These are phyloP conservation scores for Chlorella sp. DNA, from an alignment of 139 green algal genomes.

Conservation along the genomic window DNA sequence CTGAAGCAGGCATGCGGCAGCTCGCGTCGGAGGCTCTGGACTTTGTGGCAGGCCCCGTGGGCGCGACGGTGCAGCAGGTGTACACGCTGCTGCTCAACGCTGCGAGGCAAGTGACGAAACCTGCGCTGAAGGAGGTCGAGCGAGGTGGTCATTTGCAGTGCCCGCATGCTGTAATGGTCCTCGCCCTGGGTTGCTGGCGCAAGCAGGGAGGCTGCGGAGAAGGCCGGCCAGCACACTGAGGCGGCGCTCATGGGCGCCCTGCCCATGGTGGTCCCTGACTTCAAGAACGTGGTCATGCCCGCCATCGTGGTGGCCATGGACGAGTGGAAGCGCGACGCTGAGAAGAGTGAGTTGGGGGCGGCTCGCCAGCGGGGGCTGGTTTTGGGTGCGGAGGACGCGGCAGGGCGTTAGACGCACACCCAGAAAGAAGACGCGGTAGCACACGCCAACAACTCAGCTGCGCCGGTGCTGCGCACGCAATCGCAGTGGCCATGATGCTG, in stretches of 20 bases:
- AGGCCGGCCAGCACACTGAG: slow-evolving; percentile 53
- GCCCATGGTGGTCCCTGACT: slow-evolving; percentile 67
- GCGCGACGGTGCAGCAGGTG: slow-evolving; percentile 55
- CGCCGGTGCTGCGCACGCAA: background rate
- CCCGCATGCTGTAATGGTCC: too few species aligned
- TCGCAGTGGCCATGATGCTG: slow-evolving; percentile 71
- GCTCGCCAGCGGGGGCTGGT: too few species aligned
- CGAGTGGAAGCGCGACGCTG: slow-evolving; percentile 62
- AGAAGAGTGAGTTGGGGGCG: slow-evolving; percentile 44
- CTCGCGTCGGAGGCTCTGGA: slow-evolving; percentile 65
- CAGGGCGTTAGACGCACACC: too few species aligned
- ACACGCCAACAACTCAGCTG: too few species aligned
- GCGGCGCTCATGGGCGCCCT: slow-evolving; percentile 44
- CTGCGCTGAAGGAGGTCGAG: too few species aligned
- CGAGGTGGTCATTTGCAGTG: too few species aligned
- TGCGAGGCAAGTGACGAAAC: slow-evolving; percentile 35
- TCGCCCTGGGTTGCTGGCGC: too few species aligned
- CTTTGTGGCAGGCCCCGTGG: slow-evolving; percentile 45
- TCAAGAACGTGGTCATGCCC: slow-evolving; percentile 73
- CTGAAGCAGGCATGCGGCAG: slow-evolving; percentile 75
- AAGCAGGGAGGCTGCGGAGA: slow-evolving; percentile 48
- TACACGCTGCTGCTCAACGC: slow-evolving; percentile 56
- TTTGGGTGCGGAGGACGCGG: background rate
- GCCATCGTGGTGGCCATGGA: slow-evolving; percentile 65
- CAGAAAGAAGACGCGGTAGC: too few species aligned